Conservation (phyloP, 352 stramenopile species). For the Halophytophthora batemanensis region DNA sequence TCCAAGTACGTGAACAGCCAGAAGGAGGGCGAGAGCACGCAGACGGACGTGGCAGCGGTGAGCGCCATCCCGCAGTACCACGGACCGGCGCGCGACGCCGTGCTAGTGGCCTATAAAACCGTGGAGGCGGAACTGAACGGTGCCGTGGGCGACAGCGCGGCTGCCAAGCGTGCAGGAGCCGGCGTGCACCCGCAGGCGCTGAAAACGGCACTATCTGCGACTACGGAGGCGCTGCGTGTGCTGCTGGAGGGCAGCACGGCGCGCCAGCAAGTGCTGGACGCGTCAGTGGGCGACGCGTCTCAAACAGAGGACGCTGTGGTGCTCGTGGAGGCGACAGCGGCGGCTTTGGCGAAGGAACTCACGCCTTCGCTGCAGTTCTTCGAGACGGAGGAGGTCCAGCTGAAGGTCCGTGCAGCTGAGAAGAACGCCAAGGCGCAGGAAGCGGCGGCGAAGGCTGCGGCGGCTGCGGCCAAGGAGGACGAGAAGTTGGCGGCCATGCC, state of each 20-base stretch:
- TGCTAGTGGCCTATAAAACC: slow-evolving; percentile 62
- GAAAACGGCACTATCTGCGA: slow-evolving; percentile 53
- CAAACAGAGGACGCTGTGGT: slow-evolving; percentile 37
- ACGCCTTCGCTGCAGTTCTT: slow-evolving; percentile 55
- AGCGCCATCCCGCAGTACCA: slow-evolving; percentile 83
- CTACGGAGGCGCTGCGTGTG: slow-evolving; percentile 52
- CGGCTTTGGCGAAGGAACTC: slow-evolving; percentile 46
- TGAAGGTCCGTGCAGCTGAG: slow-evolving; percentile 51
- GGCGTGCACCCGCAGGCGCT: slow-evolving; percentile 62
- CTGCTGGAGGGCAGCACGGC: slow-evolving; percentile 55
- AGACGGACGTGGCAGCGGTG: slow-evolving; percentile 36
- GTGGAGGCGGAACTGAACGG: slow-evolving; percentile 77
- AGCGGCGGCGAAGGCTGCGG: slow-evolving; percentile 63
- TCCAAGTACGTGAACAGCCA: slow-evolving; percentile 80
- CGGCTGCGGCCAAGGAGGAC: slow-evolving; percentile 75
- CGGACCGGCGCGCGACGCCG: slow-evolving; percentile 65
- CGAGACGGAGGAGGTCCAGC: slow-evolving; percentile 49
- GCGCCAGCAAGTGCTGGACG: slow-evolving; percentile 35
- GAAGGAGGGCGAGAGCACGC: slow-evolving; percentile 21
- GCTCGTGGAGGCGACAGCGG: slow-evolving; percentile 43
- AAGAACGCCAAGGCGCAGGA: slow-evolving; percentile 64
- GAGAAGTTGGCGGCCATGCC: slow-evolving; percentile 78
- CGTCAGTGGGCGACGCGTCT: slow-evolving; percentile 4
- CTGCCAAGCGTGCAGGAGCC: slow-evolving; percentile 29
- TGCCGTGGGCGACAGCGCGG: slow-evolving; percentile 15